phyloP scores from a whole-genome alignment of 2,329 filamentous ascomycete genomes.

The Metarhizium rileyi region DNA sequence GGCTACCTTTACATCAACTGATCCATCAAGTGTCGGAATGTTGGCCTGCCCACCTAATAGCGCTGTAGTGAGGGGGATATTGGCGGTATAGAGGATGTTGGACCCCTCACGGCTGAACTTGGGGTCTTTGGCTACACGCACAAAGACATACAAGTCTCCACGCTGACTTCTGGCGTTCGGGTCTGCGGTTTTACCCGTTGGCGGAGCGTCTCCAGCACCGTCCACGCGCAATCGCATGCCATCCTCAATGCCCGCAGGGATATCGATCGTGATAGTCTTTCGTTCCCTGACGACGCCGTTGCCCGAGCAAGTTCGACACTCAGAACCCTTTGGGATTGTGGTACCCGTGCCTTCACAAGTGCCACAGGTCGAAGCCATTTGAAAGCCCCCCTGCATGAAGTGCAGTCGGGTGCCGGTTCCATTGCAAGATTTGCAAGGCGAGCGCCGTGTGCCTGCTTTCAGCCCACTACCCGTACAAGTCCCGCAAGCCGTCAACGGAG shows the following conservation, averaged over 20 bases:
- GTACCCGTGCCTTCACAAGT: constrained; percentile 72
- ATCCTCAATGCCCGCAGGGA: constrained; percentile 91
- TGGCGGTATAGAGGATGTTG: constrained; percentile 87
- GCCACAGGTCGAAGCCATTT: constrained; percentile 85
- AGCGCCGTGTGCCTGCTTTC: constrained; percentile 67
- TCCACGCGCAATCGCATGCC: constrained; percentile 84
- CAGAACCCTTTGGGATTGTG: constrained; percentile 65
- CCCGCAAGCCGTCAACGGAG: constrained; percentile 69
- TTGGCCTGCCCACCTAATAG: constrained; percentile 82
- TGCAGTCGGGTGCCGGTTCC: constrained; percentile 83
- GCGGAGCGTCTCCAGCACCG: constrained; percentile 78
- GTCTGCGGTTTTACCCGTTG: constrained; percentile 59
- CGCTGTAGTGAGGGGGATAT: constrained; percentile 85
- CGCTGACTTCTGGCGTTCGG: constrained; percentile 55
- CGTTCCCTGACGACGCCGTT: constrained; percentile 76
- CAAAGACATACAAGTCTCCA: constrained; percentile 86
- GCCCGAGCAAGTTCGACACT: constrained; percentile 72
- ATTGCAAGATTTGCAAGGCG: constrained; percentile 68
- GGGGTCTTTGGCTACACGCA: constrained; percentile 79
- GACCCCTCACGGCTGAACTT: constrained; percentile 83
- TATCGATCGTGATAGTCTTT: constrained; percentile 79
- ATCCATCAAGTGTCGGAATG: constrained; percentile 81
- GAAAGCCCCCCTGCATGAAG: constrained; percentile 86
- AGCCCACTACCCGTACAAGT: constrained; percentile 78
- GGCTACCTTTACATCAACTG: constrained; percentile 81